Evolutionary conservation across 169 alveolate genomes (phyloP).

Genomic region (Eimeria maxima): DNA sequence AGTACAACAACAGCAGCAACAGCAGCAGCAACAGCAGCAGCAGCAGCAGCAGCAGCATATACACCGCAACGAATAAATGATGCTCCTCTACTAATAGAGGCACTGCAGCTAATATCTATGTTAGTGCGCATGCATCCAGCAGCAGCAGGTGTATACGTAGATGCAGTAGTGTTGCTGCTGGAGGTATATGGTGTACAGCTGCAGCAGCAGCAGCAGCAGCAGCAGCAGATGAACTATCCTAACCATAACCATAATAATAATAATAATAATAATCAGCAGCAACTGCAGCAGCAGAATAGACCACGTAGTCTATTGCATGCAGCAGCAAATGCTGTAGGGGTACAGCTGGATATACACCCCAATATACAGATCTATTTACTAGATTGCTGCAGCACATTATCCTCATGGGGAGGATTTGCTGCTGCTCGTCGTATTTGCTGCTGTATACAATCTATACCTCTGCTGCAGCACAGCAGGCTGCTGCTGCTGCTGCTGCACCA

Average conservation of each 20-base stretch:
- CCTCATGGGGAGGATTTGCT: constrained; percentile 62
- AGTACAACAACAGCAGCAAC: constrained; percentile 10
- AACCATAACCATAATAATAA: too few species aligned
- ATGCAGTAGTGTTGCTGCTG: constrained; percentile 49
- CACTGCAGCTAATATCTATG: background rate
- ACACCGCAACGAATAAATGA: background rate
- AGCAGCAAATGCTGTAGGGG: constrained; percentile 78
- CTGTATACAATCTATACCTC: background rate
- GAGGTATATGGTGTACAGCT: constrained; percentile 60
- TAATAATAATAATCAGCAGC: too few species aligned
- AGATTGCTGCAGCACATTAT: constrained; percentile 22
- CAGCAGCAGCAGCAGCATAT: constrained; percentile 42
- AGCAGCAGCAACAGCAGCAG: constrained; percentile 25
- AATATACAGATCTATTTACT: constrained; percentile 6
- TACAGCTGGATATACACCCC: constrained; percentile 52
- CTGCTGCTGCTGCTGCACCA: constrained; percentile 79
- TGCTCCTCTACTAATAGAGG: constrained; percentile 18
- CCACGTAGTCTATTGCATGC: constrained; percentile 61
- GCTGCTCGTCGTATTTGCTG: constrained; percentile 70
- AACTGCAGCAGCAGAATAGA: constrained; percentile 66
- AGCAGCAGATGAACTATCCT: too few species aligned
- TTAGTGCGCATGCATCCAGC: constrained; percentile 41
- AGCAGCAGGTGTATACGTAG: constrained; percentile 16
- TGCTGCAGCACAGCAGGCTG: constrained; percentile 39
- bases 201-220: constrained; percentile 72